Conservation (phyloP, 345 rosid species). For the Balakata baccata region DNA sequence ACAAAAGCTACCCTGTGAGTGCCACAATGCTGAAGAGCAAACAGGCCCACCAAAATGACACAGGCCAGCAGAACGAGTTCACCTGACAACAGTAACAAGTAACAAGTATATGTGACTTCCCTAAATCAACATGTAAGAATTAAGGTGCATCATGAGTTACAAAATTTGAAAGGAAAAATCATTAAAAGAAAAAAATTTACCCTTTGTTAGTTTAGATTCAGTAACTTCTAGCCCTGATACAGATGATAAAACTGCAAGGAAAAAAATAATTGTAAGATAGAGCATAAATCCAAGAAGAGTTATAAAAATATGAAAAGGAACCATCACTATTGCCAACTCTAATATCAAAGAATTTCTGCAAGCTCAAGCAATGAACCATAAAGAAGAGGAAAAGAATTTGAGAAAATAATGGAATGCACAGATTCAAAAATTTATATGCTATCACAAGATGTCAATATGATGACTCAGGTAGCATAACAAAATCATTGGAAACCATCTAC, state of each 20-base stretch:
- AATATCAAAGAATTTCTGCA: not conserved
- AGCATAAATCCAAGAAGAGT: not conserved
- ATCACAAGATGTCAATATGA: not conserved
- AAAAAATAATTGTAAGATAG: constrained; percentile 7
- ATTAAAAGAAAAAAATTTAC: constrained; percentile 35
- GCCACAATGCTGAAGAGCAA: constrained; percentile 92
- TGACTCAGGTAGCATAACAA: not conserved
- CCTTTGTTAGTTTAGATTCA: constrained; percentile 44
- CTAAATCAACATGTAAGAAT: constrained; percentile 6
- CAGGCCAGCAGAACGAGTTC: constrained; percentile 64
- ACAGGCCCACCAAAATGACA: constrained; percentile 83
- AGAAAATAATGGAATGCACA: not conserved
- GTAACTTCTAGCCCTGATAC: constrained; percentile 70
- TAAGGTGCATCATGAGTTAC: not conserved
- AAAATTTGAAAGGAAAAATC: constrained; percentile 1
- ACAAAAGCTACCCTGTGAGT: constrained; percentile 82
- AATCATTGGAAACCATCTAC: not conserved
- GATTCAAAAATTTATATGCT: constrained; percentile 1
- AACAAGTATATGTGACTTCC: constrained; percentile 7
- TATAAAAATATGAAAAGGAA: not conserved
- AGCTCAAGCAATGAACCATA: constrained; percentile 3
- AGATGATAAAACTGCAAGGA: constrained; percentile 74
- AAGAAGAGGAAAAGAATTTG: not conserved
- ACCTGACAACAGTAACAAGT: constrained; percentile 37
- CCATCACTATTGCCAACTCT: not conserved